A percentile compares a stretch with the other conserved stretches of the same genome.
Evolutionary conservation across 2,329 filamentous ascomycete genomes (phyloP).

Genomic region (Cladosporium halotolerans): DNA sequence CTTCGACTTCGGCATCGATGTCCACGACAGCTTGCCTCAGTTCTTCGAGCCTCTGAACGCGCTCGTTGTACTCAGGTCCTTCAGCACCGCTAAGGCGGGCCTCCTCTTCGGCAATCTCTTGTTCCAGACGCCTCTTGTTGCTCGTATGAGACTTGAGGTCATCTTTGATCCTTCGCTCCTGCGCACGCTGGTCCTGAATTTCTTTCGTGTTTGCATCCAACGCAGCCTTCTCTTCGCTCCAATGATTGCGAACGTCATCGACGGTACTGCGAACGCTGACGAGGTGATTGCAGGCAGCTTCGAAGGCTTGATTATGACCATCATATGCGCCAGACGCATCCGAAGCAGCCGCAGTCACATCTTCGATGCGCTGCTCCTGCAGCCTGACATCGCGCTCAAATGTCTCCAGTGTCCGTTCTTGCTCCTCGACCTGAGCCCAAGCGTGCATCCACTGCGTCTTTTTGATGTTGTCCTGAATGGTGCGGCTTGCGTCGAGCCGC

Average conservation of each 20-base stretch:
- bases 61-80: constrained; percentile 62
- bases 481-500: constrained; percentile 59
- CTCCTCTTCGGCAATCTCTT: constrained; percentile 50
- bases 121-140: constrained; percentile 36
- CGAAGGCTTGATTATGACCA: constrained; percentile 35
- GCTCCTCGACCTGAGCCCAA: constrained; percentile 81
- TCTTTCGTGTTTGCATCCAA: constrained; percentile 36
- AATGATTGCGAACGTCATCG: constrained; percentile 41
- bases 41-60: constrained; percentile 47
- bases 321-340: constrained; percentile 38
- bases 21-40: constrained; percentile 43
- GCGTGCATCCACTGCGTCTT: constrained; percentile 61
- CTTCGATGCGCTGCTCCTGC: constrained; percentile 44
- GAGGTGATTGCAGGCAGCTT: constrained; percentile 32
- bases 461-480: constrained; percentile 55
- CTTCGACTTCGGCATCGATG: constrained; percentile 33
- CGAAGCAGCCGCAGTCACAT: constrained; percentile 41
- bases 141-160: constrained; percentile 50
- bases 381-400: constrained; percentile 25
- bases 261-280: constrained; percentile 32
- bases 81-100: constrained; percentile 55
- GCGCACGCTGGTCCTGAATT: constrained; percentile 30
- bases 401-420: constrained; percentile 48
- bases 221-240: constrained; percentile 45
- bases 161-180: constrained; percentile 60